These are phyloP conservation scores for Sabuloglossum arenarium DNA, from an alignment of 495 filamentous ascomycete genomes.

Conservation along the genomic window DNA sequence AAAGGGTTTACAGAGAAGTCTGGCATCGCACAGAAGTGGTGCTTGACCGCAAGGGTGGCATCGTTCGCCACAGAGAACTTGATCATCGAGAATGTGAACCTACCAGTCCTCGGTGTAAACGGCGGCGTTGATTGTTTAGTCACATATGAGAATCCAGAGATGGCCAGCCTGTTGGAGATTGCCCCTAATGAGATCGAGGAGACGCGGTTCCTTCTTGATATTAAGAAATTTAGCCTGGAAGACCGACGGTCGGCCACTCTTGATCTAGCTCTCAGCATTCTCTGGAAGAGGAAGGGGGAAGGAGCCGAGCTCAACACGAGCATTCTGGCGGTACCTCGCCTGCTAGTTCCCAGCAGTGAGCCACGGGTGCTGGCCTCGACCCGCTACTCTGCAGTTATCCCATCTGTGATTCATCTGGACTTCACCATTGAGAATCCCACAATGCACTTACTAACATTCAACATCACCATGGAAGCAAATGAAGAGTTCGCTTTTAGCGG, in stretches of 20 bases:
- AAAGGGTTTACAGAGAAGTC: constrained; percentile 3
- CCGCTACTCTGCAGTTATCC: constrained; percentile 21
- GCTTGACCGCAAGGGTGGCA: constrained; percentile 45
- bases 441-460: constrained; percentile 82
- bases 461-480: constrained; percentile 72
- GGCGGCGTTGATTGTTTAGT: constrained; percentile 30
- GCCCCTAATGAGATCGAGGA: constrained; percentile 43
- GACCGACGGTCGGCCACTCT: constrained; percentile 52
- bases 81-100: constrained; percentile 37
- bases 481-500: constrained; percentile 90
- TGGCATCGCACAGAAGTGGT: constrained; percentile 70
- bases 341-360: constrained; percentile 59
- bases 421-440: constrained; percentile 89
- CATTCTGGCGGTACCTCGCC: constrained; percentile 49
- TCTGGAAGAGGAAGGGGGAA: constrained; percentile 30
- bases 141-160: constrained; percentile 16
- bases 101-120: constrained; percentile 31
- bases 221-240: constrained; percentile 55
- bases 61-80: constrained; percentile 57
- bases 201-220: constrained; percentile 45
- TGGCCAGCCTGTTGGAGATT: constrained; percentile 16
- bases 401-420: constrained; percentile 28
- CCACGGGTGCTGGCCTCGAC: constrained; percentile 65
- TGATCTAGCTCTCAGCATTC: constrained; percentile 53
- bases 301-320: constrained; percentile 30